Evolutionary conservation across 768 basidiomycete species (phyloP).

Genomic region (Floccularia luteovirens): DNA sequence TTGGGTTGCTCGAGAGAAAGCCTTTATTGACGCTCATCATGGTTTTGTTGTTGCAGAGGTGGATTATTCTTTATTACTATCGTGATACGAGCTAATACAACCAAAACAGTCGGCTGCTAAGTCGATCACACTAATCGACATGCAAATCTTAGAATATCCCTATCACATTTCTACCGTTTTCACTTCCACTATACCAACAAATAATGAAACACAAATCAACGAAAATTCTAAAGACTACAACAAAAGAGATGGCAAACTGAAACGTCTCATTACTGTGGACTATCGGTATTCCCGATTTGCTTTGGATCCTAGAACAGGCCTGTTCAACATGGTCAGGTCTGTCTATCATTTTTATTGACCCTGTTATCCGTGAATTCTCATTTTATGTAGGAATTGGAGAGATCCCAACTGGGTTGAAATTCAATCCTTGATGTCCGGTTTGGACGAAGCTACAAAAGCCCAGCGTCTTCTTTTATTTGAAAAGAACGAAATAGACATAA

Average conservation of each 20-base stretch:
- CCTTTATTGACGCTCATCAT: constrained; percentile 61
- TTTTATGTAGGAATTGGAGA: constrained; percentile 72
- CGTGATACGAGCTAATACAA: constrained; percentile 8
- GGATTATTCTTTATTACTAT: constrained; percentile 15
- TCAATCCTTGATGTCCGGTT: constrained; percentile 56
- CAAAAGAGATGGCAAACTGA: constrained; percentile 28
- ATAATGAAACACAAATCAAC: constrained; percentile 19
- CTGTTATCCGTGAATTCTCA: background rate
- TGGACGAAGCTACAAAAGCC: constrained; percentile 41
- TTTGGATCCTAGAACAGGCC: constrained; percentile 74
- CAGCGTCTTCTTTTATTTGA: constrained; percentile 78
- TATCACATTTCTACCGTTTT: constrained; percentile 81
- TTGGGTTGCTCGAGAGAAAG: constrained; percentile 77
- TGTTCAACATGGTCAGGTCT: constrained; percentile 78
- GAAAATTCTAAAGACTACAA: constrained; percentile 23
- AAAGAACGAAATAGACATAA: constrained; percentile 82
- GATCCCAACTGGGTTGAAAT: constrained; percentile 67
- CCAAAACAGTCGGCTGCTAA: constrained; percentile 70
- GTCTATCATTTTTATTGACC: constrained; percentile 11
- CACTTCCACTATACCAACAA: constrained; percentile 24
- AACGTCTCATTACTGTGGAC: constrained; percentile 63
- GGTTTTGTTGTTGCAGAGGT: constrained; percentile 92
- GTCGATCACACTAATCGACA: constrained; percentile 71
- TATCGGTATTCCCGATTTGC: constrained; percentile 92
- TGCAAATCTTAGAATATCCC: constrained; percentile 63